Base-by-base conservation (phyloP, 257 asterid genomes). In the Coffea canephora region DNA sequence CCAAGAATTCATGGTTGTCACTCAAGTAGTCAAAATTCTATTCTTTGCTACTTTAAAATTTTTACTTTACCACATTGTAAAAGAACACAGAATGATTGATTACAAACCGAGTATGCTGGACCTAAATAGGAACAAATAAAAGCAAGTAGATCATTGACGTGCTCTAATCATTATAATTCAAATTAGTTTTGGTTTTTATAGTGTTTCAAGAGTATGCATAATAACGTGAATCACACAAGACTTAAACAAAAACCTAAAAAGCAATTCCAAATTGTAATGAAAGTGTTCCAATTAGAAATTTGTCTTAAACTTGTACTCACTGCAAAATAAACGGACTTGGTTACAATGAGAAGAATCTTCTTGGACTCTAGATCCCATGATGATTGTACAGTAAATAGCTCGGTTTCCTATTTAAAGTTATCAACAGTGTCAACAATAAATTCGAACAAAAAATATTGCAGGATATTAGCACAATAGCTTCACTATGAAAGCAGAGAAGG, bases 261-360 rank as follows among this genome's bases (percentile, higher is more conserved):
- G 13, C 54, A 49, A 13, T 13, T 8, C 13, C 1, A 13, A 49
- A 39, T 39, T 39, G 41, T 39, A 39, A 39, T 39, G 41, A 49
- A 49, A 49, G 54, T 49, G 54, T 13, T 49, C 2, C 54, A 61
- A 62, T 76, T 12, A 13, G 18, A 8, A 34, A 16, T 54, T 16
- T 43, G 16, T 52, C 78, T 27, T 18, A 41, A 66, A 71, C 11
- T 55, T 75, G 70, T 79, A 79, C 89, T 79, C 70, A 84, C 89
- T 69, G 88, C 78, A 77, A 84, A 82, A 75, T 87, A 84, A 50
- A 84, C 71, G 76, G 86, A 87, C 88, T 87, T 87, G 88, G 85
- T 70, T 50, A 71, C 50, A 21, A 84, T 77, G 57, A 84, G 83
- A 78, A 81, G 77, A 77, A 80, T 67, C 71, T 45, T 82, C 82